Base-by-base conservation (phyloP, 202 grass and related monocot species). In the Schoenoplectus triqueter region DNA sequence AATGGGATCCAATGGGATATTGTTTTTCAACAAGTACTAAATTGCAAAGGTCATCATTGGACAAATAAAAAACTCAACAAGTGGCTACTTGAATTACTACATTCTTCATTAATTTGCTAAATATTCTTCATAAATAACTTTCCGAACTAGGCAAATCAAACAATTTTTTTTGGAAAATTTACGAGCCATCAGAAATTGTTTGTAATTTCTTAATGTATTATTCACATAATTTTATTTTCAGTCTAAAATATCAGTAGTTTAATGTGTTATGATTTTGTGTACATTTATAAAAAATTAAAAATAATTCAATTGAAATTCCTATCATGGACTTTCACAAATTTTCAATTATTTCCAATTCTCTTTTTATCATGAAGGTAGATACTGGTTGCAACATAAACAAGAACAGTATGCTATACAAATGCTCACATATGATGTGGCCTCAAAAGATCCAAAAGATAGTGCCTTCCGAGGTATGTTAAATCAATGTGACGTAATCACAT, bases 401-500 rank as follows among this genome's bases (percentile, higher is more conserved):
- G 0, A 9, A 76, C 5, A 40, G 10, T 7, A 55, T 0, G 6
- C 1, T 18, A 31, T 7, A 73, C 1, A 14, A 4, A 39, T 51
- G 44, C 3, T 31, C 31, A 31, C 31, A 31, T 6, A 49, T 50
- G 54, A 0, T 21, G 10, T 81, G 7, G 15, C 22, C 47, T n/a
- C n/a, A 82, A 21, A 65, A 51, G 21, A 61, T 82, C 50, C 10
- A 45, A 1, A 40, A 60, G 45, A 54, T 54, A 19, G 17, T 21
- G 14, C 18, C 40, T 62, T 84, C 70, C 60, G 70, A 83, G 60
- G 61, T 69, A 42, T 61, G 44, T 84, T 83, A 69, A 83, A 84
- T 78, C 70, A 77, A 69, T 20, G 80, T 80, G 81, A 88, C 80
- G 86, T 84, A 80, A 70, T 84, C 86, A 84, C 80, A 49, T 84